A percentile compares a stretch with the other conserved stretches of the same genome.
phyloP scores from a whole-genome alignment of 192 early-diverging fungal species.

The Coemansia sp. region DNA sequence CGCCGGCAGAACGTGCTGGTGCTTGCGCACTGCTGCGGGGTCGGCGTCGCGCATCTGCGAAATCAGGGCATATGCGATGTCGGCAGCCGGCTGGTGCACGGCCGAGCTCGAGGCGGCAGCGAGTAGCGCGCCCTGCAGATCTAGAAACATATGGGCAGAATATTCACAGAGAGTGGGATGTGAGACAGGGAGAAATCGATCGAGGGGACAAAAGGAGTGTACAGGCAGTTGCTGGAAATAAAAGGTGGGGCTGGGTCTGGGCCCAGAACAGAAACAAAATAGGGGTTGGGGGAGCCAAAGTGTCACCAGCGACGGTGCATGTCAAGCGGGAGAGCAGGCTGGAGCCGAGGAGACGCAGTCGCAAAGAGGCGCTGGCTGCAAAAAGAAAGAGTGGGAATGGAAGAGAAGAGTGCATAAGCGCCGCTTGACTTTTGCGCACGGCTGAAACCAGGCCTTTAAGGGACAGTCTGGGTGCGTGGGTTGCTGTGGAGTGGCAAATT shows the following conservation, averaged over 20 bases:
- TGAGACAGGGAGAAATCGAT: neutral
- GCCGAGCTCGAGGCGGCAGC: conserved; percentile 31
- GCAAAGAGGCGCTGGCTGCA: neutral
- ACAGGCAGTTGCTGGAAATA: neutral
- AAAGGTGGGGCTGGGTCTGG: neutral
- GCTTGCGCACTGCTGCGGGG: conserved; percentile 7
- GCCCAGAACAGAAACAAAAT: neutral
- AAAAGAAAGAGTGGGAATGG: neutral
- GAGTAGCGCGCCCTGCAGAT: conserved; percentile 47
- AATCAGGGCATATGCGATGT: conserved; percentile 49
- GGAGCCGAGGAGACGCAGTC: conserved; percentile 5
- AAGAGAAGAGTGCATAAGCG: conserved; percentile 1
- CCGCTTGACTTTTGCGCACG: conserved; percentile 8
- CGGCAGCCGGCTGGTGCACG: conserved; percentile 35
- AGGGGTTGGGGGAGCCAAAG: conserved; percentile 6
- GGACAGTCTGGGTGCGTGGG: neutral
- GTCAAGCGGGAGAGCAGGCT: conserved; percentile 7
- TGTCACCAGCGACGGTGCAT: conserved; percentile 9
- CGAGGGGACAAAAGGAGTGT: conserved; percentile 1
- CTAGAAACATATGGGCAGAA: conserved; percentile 37
- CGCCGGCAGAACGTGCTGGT: conserved; percentile 11
- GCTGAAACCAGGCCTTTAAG: neutral
- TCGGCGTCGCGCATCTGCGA: conserved; percentile 26
- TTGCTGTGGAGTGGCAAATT: conserved; percentile 6
- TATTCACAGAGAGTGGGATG: neutral